Base-by-base conservation (phyloP, 176 grass and related monocot species). In the Musa troglodytarum region DNA sequence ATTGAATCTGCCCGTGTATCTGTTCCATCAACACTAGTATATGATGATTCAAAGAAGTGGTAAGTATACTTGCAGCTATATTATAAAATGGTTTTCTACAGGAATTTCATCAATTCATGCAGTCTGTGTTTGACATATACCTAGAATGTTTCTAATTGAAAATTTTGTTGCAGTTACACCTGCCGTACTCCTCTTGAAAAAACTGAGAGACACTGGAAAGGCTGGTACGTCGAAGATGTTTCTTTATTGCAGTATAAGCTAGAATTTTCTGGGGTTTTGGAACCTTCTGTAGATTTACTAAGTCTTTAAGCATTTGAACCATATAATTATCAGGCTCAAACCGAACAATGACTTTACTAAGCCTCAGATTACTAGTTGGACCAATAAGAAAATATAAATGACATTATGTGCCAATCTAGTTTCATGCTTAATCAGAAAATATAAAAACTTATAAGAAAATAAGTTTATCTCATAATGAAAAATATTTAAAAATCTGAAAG, bases 131-230 rank as follows among this genome's bases (percentile, higher is more conserved):
- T 79, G 52, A 49, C 65, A 79, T 78, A 29, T 43, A 12, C 26
- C 11, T 53, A 28, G 72, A 25, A 56, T 16, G 28, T 43, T 10
- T 58, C 53, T 74, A 19, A 57, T 50, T 15, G 1, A 76, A 20
- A 65, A 1, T 78, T 75, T 56, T 28, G 53, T 83, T 87, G 86
- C 90, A 99, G 95, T 81, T 94, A 86, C 81, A 84, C 76, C 76
- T 94, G 92, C 75, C 88, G 84, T 34, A 94, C 88, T 82, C 81
- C 80, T 84, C 86, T 99, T 50, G 88, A 99, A 63, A 71, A 92
- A 89, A 78, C 90, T 74, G 90, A 99, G 51, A 93, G 76, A 58
- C 86, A 94, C 56, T 99, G 95, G 95, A 99, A 99, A 94, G 95
- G 88, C 82, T 99, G 95, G 90, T 99, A 85, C 17, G 81, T 72